Conservation (phyloP, 306 rosid genomes). For the Luffa acutangula region DNA sequence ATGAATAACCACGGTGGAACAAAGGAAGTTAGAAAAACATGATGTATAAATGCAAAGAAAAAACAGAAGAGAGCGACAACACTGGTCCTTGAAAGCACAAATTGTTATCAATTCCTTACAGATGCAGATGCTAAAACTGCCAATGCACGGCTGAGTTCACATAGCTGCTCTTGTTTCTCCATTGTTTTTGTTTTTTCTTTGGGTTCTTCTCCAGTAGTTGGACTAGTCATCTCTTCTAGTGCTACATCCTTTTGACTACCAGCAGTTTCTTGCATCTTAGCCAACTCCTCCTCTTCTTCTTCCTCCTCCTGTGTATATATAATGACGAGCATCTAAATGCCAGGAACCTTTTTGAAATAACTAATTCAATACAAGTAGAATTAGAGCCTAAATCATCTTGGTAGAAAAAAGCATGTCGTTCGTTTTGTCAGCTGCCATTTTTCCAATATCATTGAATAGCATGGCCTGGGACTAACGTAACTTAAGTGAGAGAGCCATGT, state of each 20-base stretch:
- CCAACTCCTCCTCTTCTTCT: slow-evolving; percentile 60
- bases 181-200: slow-evolving; percentile 49
- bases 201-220: slow-evolving; percentile 66
- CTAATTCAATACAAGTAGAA: slow-evolving; percentile 11
- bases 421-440: too few relatives aligned
- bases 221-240: slow-evolving; percentile 60
- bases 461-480: too few relatives aligned
- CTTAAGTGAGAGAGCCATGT: too few relatives aligned
- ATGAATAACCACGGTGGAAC: slow-evolving; percentile 15
- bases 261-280: slow-evolving; percentile 41
- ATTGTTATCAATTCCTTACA: slow-evolving; percentile 43
- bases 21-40: background rate
- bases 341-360: background rate
- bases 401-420: background rate
- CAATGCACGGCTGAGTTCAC: slow-evolving; percentile 87
- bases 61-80: background rate
- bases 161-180: slow-evolving; percentile 82
- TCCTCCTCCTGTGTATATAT: slow-evolving; percentile 61
- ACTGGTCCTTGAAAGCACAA: background rate
- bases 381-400: background rate
- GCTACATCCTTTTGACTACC: slow-evolving; percentile 56
- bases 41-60: background rate
- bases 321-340: background rate
- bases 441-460: too few relatives aligned
- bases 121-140: slow-evolving; percentile 97